phyloP scores from a whole-genome alignment of 108 stramenopile species.

The Cylindrotheca closterium region DNA sequence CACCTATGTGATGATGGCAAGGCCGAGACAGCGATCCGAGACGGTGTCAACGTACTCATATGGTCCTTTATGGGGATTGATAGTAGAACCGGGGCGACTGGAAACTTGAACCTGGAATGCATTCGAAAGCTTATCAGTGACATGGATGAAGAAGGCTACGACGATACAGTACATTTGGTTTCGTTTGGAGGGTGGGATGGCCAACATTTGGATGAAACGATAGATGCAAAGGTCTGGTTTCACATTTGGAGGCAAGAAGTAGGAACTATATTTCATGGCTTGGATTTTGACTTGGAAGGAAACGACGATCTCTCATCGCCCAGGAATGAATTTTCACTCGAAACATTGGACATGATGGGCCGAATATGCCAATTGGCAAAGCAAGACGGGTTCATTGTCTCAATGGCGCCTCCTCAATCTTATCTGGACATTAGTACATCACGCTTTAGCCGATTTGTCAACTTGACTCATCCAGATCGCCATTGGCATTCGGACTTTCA shows the following conservation, averaged over 20 bases:
- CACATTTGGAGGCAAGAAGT: slow-evolving; percentile 30
- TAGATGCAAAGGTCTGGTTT: slow-evolving; percentile 45
- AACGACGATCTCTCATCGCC: slow-evolving; percentile 50
- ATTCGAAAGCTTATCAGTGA: slow-evolving; percentile 34
- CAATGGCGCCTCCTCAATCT: slow-evolving; percentile 80
- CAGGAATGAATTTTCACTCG: slow-evolving; percentile 36
- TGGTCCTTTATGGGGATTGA: slow-evolving; percentile 50
- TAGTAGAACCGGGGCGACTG: background rate
- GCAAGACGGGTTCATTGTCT: slow-evolving; percentile 55
- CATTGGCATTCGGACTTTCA: slow-evolving; percentile 49
- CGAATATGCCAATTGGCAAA: slow-evolving; percentile 49
- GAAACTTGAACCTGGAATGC: slow-evolving; percentile 32
- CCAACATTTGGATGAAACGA: slow-evolving; percentile 46
- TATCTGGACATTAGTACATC: slow-evolving; percentile 64
- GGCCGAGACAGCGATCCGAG: slow-evolving; percentile 42
- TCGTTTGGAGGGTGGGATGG: slow-evolving; percentile 84
- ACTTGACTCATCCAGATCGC: slow-evolving; percentile 45
- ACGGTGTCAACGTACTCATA: slow-evolving; percentile 67
- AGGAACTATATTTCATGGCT: slow-evolving; percentile 61
- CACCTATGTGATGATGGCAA: slow-evolving; percentile 35
- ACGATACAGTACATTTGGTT: slow-evolving; percentile 52
- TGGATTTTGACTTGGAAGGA: slow-evolving; percentile 84
- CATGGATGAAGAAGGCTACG: slow-evolving; percentile 21
- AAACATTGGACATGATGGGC: slow-evolving; percentile 58
- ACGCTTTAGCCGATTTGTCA: slow-evolving; percentile 38